These are phyloP conservation scores for Takashimella koratensis DNA, from an alignment of 1,284 basidiomycete genomes.

Conservation along the genomic window DNA sequence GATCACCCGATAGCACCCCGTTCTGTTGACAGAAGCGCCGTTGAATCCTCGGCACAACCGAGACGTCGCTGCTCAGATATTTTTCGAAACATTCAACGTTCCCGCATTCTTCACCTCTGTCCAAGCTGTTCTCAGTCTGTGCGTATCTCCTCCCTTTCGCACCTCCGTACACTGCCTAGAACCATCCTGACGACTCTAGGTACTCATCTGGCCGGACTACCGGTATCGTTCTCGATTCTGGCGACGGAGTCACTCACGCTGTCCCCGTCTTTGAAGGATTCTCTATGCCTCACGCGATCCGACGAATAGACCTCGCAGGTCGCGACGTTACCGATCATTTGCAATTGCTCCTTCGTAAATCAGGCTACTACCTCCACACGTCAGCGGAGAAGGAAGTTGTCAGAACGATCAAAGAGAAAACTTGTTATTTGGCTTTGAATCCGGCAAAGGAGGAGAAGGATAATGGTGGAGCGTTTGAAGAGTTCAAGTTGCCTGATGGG, in stretches of 20 bases:
- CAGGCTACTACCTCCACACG: constrained; percentile 92
- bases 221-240: constrained; percentile 96
- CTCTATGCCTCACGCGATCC: constrained; percentile 97
- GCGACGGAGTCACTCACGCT: constrained; percentile 97
- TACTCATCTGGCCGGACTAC: constrained; percentile 99
- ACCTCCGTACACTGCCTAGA: too few relatives aligned
- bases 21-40: constrained; percentile 89
- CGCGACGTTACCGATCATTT: constrained; percentile 95
- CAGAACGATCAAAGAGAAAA: constrained; percentile 96
- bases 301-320: constrained; percentile 92
- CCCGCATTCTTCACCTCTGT: constrained; percentile 96
- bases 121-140: constrained; percentile 95
- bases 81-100: constrained; percentile 99
- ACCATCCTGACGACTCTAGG: constrained; percentile 58
- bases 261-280: constrained; percentile 99
- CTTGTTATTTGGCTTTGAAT: constrained; percentile 89
- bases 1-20: constrained; percentile 78
- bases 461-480: constrained; percentile 66
- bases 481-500: constrained; percentile 93
- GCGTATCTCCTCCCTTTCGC: constrained; percentile 46
- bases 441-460: constrained; percentile 96
- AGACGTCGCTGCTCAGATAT: constrained; percentile 93
- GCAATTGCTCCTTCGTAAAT: constrained; percentile 87
- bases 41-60: constrained; percentile 91
- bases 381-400: constrained; percentile 97